These are phyloP conservation scores for Trichoderma simmonsii DNA, from an alignment of 2,329 filamentous ascomycete genomes.

Conservation along the genomic window DNA sequence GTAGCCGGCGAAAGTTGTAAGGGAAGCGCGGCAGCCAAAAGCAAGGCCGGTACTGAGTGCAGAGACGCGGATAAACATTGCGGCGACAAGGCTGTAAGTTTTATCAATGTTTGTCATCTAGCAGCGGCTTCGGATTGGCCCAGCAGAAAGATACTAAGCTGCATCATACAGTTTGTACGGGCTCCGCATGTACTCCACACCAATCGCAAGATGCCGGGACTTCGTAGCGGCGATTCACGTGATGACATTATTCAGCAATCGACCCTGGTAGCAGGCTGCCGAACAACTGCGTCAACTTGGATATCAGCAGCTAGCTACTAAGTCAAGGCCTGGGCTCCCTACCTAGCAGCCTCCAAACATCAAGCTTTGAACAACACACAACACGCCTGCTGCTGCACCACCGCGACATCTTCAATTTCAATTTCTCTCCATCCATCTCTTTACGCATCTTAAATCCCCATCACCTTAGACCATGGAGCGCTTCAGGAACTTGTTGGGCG, in stretches of 20 bases:
- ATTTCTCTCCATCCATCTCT: background rate
- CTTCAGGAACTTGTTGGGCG: conserved; percentile 83
- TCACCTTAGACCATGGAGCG: conserved; percentile 68
- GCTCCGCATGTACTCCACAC: background rate
- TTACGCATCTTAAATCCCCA: background rate
- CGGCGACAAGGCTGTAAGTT: conserved; percentile 24
- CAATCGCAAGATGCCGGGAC: no score
- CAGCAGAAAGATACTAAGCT: background rate
- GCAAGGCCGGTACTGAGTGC: background rate
- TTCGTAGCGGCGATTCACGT: background rate
- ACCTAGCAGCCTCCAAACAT: background rate
- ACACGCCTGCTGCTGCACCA: background rate
- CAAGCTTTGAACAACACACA: background rate
- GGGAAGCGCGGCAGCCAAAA: conserved; percentile 22
- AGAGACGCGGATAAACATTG: conserved; percentile 30
- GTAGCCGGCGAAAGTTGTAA: conserved; percentile 20
- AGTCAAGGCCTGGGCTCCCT: conserved; percentile 4
- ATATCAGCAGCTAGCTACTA: conserved; percentile 16
- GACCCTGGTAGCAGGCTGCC: conserved; percentile 20
- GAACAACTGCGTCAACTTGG: conserved; percentile 20
- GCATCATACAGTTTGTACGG: background rate
- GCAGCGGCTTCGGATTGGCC: background rate
- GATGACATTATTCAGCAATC: conserved; percentile 10
- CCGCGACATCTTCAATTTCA: background rate
- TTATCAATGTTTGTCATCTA: background rate